Evolutionary conservation across 352 stramenopile species (phyloP), one percentile per base, ranked within the genome.

Genomic region (Globisporangium radiosum): DNA sequence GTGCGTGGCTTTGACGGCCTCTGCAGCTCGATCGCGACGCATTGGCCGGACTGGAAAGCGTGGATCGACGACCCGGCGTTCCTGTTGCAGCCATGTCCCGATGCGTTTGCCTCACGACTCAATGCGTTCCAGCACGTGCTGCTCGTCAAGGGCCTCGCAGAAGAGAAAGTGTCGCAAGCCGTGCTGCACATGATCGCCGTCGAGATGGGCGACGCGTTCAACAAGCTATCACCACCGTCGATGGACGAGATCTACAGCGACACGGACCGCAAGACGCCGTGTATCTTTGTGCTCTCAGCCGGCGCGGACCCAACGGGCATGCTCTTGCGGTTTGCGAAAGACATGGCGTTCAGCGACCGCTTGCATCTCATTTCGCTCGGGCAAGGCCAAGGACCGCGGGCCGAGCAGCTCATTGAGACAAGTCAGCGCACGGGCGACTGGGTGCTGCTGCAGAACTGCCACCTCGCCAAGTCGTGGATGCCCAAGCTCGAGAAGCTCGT

Each of bases 221-320:
- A 85, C 4, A 78, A 95, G 57, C 78, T 90, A 49, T 68, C 73
- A 6, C 73, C 85, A 8, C 92, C 88, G 7, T 84, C 81, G 3
- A 98, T 98, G 92, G 90, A 97, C 60, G 90, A 97, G 48, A 97
- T 98, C 54, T 97, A 97, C 74, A 80, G 71, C 52, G 90, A 97
- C 54, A 93, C 90, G 7, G 88, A 97, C 48, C 79, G 87, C 40
- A 92, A 90, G 56, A 98, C 92, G 8, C 92, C 92, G 10, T 97
- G 92, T 58, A 97, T 98, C 60, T 98, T 98, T 59, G 91, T 98
- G 47, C 64, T 98, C 3, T 97, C 86, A 0, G 90, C 87, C 4
- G 92, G 92, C 4, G 92, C 92, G 0, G 92, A 98, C 56, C 92
- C 92, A 7, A 98, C 92, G 5, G 87, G 84, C 0, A 96, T 97